Conservation (phyloP, 2,329 filamentous ascomycete genomes). For the Alternaria metachromatica region DNA sequence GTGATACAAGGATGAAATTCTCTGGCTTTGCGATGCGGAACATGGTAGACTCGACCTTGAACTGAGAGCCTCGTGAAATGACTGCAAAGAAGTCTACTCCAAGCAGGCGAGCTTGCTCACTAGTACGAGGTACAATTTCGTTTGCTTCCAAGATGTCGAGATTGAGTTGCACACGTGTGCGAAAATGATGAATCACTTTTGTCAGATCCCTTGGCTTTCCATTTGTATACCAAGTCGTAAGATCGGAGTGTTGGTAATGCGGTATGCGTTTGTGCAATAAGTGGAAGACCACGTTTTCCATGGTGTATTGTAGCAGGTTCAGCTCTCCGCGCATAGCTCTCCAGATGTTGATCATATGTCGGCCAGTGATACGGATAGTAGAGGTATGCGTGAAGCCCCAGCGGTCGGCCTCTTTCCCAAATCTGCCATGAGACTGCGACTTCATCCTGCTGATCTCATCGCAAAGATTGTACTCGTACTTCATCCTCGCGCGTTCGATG, state of each 20-base stretch:
- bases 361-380: conserved; percentile 87
- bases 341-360: conserved; percentile 98
- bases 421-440: conserved; percentile 78
- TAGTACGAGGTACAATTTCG: conserved; percentile 85
- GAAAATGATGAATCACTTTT: conserved; percentile 80
- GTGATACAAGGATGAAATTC: conserved; percentile 88
- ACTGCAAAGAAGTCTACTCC: conserved; percentile 98
- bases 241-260: conserved; percentile 78
- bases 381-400: conserved; percentile 97
- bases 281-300: conserved; percentile 96
- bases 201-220: conserved; percentile 71
- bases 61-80: conserved; percentile 92
- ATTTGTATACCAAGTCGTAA: conserved; percentile 83
- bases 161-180: conserved; percentile 77
- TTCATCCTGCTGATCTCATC: conserved; percentile 92
- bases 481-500: conserved; percentile 83
- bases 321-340: conserved; percentile 93
- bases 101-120: conserved; percentile 89
- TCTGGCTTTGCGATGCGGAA: conserved; percentile 98
- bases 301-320: conserved; percentile 89
- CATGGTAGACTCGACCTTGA: conserved; percentile 99
- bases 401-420: conserved; percentile 83
- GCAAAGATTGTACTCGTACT: conserved; percentile 89
- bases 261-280: conserved; percentile 86
- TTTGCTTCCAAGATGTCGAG: conserved; percentile 92